Evolutionary conservation across 2,329 filamentous ascomycete species (phyloP).

Genomic region (Cytospora chrysosperma): DNA sequence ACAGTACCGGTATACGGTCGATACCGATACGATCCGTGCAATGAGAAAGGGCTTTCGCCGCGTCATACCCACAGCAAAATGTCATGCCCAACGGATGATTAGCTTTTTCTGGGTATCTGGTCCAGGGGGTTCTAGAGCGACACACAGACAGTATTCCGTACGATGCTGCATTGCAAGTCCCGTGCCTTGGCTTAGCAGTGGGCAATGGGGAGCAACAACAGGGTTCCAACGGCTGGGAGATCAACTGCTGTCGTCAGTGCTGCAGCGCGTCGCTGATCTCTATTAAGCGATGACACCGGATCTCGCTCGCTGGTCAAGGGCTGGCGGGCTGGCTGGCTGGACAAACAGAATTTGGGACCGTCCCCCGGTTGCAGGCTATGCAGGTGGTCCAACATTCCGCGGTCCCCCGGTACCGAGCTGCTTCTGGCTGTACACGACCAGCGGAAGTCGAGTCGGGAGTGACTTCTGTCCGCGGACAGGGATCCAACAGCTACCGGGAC

Average conservation of each 20-base stretch:
- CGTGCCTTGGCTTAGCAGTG: background rate
- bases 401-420: background rate
- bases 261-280: background rate
- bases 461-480: background rate
- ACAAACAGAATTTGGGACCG: background rate
- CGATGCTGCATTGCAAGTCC: background rate
- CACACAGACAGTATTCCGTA: background rate
- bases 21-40: conserved; percentile 14
- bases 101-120: conserved; percentile 10
- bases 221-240: background rate
- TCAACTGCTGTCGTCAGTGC: background rate
- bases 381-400: background rate
- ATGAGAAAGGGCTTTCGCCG: conserved; percentile 23
- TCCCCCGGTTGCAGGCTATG: background rate
- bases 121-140: background rate
- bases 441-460: background rate
- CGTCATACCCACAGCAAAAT: conserved; percentile 23
- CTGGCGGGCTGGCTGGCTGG: background rate
- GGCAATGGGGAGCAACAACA: background rate
- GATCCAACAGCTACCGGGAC: background rate
- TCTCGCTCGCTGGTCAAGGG: background rate
- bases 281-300: background rate
- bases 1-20: conserved; percentile 20
- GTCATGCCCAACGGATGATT: conserved; percentile 1
- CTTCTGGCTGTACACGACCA: background rate